Evolutionary conservation across 768 basidiomycete genomes (phyloP).

Genomic region (Mycena rosella): DNA sequence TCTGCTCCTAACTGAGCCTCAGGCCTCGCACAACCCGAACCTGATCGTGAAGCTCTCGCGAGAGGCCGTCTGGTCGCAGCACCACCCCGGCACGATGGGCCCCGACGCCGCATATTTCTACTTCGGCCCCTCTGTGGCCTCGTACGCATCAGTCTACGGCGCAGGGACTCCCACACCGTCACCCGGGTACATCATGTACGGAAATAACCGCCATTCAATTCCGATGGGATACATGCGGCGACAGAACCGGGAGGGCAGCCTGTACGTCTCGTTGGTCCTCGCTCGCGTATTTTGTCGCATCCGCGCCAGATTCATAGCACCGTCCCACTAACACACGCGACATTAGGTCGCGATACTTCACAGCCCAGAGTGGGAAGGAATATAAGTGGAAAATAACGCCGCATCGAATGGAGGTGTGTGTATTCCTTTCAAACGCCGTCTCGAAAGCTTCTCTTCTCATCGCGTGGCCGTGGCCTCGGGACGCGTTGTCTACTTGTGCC

Average conservation of each 20-base stretch:
- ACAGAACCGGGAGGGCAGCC: slow-evolving; percentile 70
- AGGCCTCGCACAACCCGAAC: slow-evolving; percentile 73
- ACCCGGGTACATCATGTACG: slow-evolving; percentile 77
- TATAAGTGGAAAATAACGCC: slow-evolving; percentile 81
- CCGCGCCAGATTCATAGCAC: neutral
- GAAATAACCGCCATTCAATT: slow-evolving; percentile 66
- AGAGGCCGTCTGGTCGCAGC: slow-evolving; percentile 74
- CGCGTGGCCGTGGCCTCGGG: too few relatives aligned
- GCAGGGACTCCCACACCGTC: slow-evolving; percentile 57
- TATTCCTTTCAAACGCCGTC: too few relatives aligned
- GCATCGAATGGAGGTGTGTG: slow-evolving; percentile 76
- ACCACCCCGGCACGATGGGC: slow-evolving; percentile 81
- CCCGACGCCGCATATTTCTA: slow-evolving; percentile 83
- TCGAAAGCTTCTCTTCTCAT: too few relatives aligned
- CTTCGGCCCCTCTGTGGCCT: slow-evolving; percentile 59
- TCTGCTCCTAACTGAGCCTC: slow-evolving; percentile 7
- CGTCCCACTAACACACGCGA: slow-evolving; percentile 5
- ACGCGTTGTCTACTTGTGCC: neutral
- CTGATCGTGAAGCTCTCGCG: slow-evolving; percentile 73
- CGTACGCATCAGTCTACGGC: slow-evolving; percentile 16
- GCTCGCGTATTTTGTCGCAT: neutral
- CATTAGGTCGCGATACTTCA: slow-evolving; percentile 80
- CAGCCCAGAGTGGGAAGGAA: slow-evolving; percentile 75
- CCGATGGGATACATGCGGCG: slow-evolving; percentile 70
- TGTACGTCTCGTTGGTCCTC: slow-evolving; percentile 59